Evolutionary conservation across 495 filamentous ascomycete species (phyloP), one percentile per base, ranked within the genome.

Genomic region (Penicillium angulare): DNA sequence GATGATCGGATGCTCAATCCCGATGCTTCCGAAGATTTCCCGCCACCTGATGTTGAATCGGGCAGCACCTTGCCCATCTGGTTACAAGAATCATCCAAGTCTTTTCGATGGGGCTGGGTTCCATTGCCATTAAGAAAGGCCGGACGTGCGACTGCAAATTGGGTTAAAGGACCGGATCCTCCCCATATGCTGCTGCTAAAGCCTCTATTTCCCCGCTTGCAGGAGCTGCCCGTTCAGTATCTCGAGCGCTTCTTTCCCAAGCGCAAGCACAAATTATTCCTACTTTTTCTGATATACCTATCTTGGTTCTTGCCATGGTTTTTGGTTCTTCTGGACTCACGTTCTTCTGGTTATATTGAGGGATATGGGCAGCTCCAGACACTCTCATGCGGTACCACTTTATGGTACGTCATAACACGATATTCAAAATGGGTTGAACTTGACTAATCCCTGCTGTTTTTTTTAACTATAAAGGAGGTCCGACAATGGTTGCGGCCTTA

Each of bases 221-320:
- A 95, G 60, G 79, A 85, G 63, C 75, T 81, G 27, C 90, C 89
- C 0, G 74, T 84, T 53, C 73, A 74, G 23, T 69, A 86, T 23
- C 65, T 92, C 31, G 78, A 85, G 27, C 78, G 65, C 36, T 76
- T 80, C 36, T 68, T 88, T 3, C 88, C 88, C n/a, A 82, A 80
- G 52, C 75, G 68, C 52, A 76, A 61, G 34, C 83, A 88, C 40
- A 80, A 84, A 52, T 61, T 84, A 2, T 63, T 66, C 17, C 66
- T 89, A 7, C 67, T 90, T 45, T 62, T 82, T n/a, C 61, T 74
- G 17, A 83, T 84, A 47, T 84, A 89, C 52, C 67, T 80, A 5
- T 56, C 79, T 47, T 95, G 90, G 90, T 75, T 92, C 15, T 58
- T 89, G 33, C 78, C 82, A 0, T 95, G 92, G 63, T 76, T 79